phyloP scores from a whole-genome alignment of 2,329 filamentous ascomycete species.

The Escovopsis sp. region DNA sequence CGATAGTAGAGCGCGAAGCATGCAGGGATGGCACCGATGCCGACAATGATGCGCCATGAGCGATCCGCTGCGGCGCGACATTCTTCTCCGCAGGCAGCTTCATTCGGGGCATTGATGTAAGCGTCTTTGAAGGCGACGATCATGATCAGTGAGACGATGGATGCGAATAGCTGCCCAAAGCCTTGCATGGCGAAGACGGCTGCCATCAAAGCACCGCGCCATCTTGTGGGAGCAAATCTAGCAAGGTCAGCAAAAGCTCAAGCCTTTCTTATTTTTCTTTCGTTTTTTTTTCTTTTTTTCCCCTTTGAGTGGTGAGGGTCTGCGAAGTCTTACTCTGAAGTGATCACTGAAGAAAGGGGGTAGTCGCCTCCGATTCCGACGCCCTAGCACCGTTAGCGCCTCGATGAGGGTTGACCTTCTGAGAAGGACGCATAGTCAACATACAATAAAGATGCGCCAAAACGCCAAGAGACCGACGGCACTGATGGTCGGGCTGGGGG shows the following conservation, averaged over 20 bases:
- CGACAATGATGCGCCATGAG: conserved; percentile 70
- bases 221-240: conserved; percentile 65
- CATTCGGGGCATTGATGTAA: conserved; percentile 27
- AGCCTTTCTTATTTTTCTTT: too few species aligned
- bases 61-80: conserved; percentile 62
- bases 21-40: conserved; percentile 63
- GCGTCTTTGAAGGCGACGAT: conserved; percentile 45
- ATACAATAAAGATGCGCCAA: conserved; percentile 60
- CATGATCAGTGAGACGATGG: conserved; percentile 55
- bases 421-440: conserved; percentile 4
- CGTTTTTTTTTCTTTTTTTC: too few species aligned
- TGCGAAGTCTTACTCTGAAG: conserved; percentile 41
- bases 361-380: conserved; percentile 73
- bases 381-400: conserved; percentile 26
- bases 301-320: not conserved
- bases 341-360: conserved; percentile 66
- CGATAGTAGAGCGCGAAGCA: conserved; percentile 74
- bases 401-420: not conserved
- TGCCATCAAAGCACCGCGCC: conserved; percentile 72
- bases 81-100: conserved; percentile 37
- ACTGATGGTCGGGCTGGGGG: conserved; percentile 44
- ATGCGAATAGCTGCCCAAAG: conserved; percentile 60
- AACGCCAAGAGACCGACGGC: conserved; percentile 51
- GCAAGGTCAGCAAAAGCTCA: conserved; percentile 7
- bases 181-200: conserved; percentile 78